Conservation (phyloP, 164 flowering plant genomes). For the Tetracentron sinense region DNA sequence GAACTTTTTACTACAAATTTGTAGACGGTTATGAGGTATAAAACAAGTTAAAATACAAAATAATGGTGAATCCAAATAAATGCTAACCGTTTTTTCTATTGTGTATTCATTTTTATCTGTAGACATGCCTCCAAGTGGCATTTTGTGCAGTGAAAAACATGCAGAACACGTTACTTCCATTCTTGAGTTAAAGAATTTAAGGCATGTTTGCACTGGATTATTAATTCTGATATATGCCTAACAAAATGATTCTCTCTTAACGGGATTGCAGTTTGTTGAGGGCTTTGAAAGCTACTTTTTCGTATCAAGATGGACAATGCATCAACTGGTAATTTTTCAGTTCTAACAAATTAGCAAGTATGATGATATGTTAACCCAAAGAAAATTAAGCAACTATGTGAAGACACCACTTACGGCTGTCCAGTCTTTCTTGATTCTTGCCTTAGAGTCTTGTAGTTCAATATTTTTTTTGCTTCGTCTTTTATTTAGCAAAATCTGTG, state of each 20-base stretch:
- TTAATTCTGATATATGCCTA: constrained; percentile 18
- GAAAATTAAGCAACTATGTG: background rate
- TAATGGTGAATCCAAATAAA: no score
- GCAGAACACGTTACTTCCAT: background rate
- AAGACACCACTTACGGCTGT: background rate
- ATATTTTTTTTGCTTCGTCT: no score
- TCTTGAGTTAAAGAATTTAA: background rate
- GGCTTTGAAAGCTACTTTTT: constrained; percentile 81
- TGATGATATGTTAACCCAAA: background rate
- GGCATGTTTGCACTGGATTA: background rate
- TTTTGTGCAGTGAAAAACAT: background rate
- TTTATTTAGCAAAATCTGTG: background rate
- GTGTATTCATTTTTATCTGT: background rate
- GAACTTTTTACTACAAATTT: no score
- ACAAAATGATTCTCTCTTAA: constrained; percentile 81
- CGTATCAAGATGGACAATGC: constrained; percentile 92
- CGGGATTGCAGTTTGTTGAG: constrained; percentile 83
- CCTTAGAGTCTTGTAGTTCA: background rate
- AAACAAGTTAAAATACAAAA: no score
- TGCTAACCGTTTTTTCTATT: no score
- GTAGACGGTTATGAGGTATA: no score
- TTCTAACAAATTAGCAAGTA: background rate
- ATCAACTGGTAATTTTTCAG: constrained; percentile 70
- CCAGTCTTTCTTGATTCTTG: background rate
- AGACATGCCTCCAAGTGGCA: background rate